phyloP scores from a whole-genome alignment of 202 grass and related monocot genomes.

The Carex sylvatica region DNA sequence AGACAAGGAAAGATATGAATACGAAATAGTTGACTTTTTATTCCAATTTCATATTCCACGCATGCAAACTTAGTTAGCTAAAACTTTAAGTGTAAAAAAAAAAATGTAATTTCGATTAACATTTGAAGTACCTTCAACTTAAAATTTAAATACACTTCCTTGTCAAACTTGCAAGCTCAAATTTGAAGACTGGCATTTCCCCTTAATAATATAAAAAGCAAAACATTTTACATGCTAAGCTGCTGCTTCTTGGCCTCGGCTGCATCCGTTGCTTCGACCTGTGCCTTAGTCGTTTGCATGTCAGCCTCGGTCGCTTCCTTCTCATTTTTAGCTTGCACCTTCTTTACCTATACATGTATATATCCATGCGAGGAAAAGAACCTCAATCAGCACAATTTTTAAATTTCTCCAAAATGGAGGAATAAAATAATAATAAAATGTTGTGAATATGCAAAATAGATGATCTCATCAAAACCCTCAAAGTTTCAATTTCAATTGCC shows the following conservation, averaged over 20 bases:
- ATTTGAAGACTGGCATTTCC: neutral
- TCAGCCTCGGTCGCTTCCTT: constrained; percentile 74
- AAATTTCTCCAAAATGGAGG: neutral
- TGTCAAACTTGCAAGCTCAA: neutral
- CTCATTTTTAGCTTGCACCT: constrained; percentile 60
- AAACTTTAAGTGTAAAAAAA: neutral
- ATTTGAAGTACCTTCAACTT: neutral
- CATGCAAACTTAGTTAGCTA: neutral
- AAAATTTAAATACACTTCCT: neutral
- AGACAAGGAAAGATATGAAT: no score
- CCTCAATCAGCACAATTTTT: neutral
- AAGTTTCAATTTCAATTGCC: neutral
- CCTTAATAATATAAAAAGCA: neutral
- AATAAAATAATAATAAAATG: no score
- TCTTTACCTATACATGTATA: constrained; percentile 34
- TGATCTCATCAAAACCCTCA: neutral
- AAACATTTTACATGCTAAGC: constrained; percentile 22
- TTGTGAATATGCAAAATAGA: no score
- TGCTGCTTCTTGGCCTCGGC: constrained; percentile 73
- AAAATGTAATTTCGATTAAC: neutral
- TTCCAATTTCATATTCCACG: neutral
- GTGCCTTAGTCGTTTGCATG: constrained; percentile 51
- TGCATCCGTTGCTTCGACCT: constrained; percentile 79
- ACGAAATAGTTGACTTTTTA: no score
- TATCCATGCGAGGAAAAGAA: neutral